Conservation (phyloP, 2,329 filamentous ascomycete genomes). For the Daldinia sp. region DNA sequence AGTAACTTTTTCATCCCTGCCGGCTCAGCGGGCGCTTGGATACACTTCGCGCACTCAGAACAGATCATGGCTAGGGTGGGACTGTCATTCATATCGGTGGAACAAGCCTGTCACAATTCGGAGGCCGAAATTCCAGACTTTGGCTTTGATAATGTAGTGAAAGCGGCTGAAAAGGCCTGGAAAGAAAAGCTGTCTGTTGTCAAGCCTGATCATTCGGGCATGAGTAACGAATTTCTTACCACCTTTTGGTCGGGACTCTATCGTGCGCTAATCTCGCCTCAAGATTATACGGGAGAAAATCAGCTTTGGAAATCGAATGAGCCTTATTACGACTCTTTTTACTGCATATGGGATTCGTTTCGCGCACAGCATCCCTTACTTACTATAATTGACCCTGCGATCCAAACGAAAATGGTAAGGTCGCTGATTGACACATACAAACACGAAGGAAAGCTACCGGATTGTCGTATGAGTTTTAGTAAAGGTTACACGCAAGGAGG, state of each 20-base stretch:
- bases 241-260: constrained; percentile 79
- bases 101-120: constrained; percentile 74
- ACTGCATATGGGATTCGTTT: constrained; percentile 79
- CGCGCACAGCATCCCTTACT: constrained; percentile 75
- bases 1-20: constrained; percentile 43
- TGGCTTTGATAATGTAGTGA: constrained; percentile 66
- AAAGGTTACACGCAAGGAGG: constrained; percentile 81
- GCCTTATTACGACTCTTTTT: constrained; percentile 77
- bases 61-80: constrained; percentile 75
- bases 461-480: constrained; percentile 80
- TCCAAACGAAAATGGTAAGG: constrained; percentile 74
- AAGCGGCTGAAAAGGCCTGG: constrained; percentile 66
- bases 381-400: constrained; percentile 72
- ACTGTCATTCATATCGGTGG: constrained; percentile 72
- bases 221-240: constrained; percentile 64
- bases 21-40: constrained; percentile 65
- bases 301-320: constrained; percentile 72
- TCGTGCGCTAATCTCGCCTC: constrained; percentile 72
- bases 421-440: constrained; percentile 77
- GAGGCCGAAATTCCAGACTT: constrained; percentile 72
- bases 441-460: constrained; percentile 70
- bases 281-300: constrained; percentile 81
- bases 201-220: constrained; percentile 61
- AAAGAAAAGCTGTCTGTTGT: constrained; percentile 68
- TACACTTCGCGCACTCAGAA: constrained; percentile 63